Base-by-base conservation (phyloP, 148 eudicot species). In the Camellia sinensis region DNA sequence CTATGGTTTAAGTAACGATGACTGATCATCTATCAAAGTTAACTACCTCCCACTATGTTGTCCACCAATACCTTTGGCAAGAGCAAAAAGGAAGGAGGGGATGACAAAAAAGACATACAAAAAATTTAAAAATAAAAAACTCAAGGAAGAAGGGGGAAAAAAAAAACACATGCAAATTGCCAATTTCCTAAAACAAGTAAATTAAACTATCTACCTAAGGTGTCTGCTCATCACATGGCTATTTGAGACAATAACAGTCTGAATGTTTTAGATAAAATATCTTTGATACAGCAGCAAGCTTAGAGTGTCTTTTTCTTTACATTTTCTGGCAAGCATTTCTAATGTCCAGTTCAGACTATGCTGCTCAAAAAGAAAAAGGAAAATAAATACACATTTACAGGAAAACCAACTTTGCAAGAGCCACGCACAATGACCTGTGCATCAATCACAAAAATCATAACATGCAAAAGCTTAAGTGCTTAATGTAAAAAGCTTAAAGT, bases 341-440 rank as follows among this genome's bases (percentile, higher is more conserved):
- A 56, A 14, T 56, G 60, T 56, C 60, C 10, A 56, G 14, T 14
- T 56, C 60, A 56, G 60, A 11, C 13, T 56, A 0, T 56, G 15
- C 12, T 56, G 60, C 60, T 56, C 60, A 56, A 56, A 14, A 56
- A 14, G 60, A 56, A 56, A 56, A 56, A 2, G 14, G 60, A 56
- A 60, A 18, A 60, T 18, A 13, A 0, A 56, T 29, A 8, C 6
- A 4, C 54, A 70, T 71, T 45, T 71, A 48, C 15, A 46, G n/a
- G 73, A 45, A 45, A 46, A 71, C 57, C 74, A 71, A 48, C 74
- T 19, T 48, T 71, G 56, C 57, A 46, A 48, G 74, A 71, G 17
- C 74, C 37, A 46, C n/a, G 57, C 37, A 71, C 56, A 48, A 52
- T 19, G 40, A 48, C 15, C 19, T 69, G 53, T 69, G 18, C 52